Evolutionary conservation across 495 filamentous ascomycete species (phyloP).

Genomic region (Baudoinia panamericana): DNA sequence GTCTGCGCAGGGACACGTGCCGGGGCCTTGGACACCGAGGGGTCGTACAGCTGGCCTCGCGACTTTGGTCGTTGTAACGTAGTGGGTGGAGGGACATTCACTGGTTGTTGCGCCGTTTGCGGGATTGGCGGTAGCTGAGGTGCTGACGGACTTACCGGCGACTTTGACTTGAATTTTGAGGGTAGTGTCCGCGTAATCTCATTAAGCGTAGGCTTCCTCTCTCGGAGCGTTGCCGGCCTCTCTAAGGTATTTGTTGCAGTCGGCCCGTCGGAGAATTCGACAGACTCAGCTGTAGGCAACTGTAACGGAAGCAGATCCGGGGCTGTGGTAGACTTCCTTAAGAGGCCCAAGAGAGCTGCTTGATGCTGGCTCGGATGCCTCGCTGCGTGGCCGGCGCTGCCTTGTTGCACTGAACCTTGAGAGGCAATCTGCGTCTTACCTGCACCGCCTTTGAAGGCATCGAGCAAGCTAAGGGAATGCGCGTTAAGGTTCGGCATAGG

Average conservation of each 20-base stretch:
- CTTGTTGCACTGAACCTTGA: too few relatives aligned
- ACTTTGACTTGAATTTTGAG: constrained; percentile 7
- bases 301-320: too few relatives aligned
- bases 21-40: background rate
- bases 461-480: constrained; percentile 26
- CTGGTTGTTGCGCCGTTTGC: background rate
- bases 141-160: constrained; percentile 12
- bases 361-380: constrained; percentile 14
- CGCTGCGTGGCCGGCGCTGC: background rate
- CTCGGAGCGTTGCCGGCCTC: too few relatives aligned
- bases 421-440: too few relatives aligned
- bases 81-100: background rate
- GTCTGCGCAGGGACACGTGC: background rate
- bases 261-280: too few relatives aligned
- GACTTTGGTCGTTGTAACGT: background rate
- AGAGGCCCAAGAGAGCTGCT: constrained; percentile 15
- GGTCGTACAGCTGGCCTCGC: constrained; percentile 2
- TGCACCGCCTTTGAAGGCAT: constrained; percentile 24
- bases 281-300: too few relatives aligned
- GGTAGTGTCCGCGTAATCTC: constrained; percentile 19
- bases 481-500: constrained; percentile 46
- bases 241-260: too few relatives aligned
- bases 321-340: constrained; percentile 22
- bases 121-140: background rate
- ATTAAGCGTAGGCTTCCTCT: constrained; percentile 11